These are phyloP conservation scores for Cladosporium halotolerans DNA, from an alignment of 2,329 filamentous ascomycete genomes.

Conservation along the genomic window DNA sequence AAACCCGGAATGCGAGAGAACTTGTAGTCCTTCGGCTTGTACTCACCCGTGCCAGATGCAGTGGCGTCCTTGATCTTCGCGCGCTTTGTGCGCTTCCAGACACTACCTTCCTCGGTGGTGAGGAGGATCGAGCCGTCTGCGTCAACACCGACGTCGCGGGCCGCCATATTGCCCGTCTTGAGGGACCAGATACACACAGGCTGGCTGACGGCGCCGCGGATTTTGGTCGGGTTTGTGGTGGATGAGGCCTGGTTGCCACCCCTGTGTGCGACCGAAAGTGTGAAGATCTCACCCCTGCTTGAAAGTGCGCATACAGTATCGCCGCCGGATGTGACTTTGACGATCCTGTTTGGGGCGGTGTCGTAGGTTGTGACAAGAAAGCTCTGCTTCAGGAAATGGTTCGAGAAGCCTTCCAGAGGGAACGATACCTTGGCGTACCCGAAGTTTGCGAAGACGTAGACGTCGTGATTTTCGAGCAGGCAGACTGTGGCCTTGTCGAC, in stretches of 20 bases:
- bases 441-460: conserved; percentile 93
- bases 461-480: conserved; percentile 77
- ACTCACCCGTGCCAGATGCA: conserved; percentile 44
- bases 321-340: conserved; percentile 73
- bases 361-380: conserved; percentile 62
- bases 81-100: conserved; percentile 83
- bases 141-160: conserved; percentile 77
- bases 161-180: conserved; percentile 76
- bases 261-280: conserved; percentile 67
- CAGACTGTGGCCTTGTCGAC: conserved; percentile 86
- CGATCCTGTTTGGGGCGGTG: conserved; percentile 59
- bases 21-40: conserved; percentile 82
- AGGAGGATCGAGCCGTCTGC: conserved; percentile 94
- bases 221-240: conserved; percentile 88
- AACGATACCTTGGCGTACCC: conserved; percentile 90
- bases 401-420: conserved; percentile 66
- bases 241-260: conserved; percentile 60
- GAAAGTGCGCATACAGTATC: conserved; percentile 89
- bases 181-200: conserved; percentile 85
- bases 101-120: conserved; percentile 83
- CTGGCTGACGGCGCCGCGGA: conserved; percentile 70
- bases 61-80: conserved; percentile 67
- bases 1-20: conserved; percentile 86
- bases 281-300: conserved; percentile 79
- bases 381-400: conserved; percentile 60